phyloP scores from a whole-genome alignment of 495 filamentous ascomycete species.

The Neurospora sp. region DNA sequence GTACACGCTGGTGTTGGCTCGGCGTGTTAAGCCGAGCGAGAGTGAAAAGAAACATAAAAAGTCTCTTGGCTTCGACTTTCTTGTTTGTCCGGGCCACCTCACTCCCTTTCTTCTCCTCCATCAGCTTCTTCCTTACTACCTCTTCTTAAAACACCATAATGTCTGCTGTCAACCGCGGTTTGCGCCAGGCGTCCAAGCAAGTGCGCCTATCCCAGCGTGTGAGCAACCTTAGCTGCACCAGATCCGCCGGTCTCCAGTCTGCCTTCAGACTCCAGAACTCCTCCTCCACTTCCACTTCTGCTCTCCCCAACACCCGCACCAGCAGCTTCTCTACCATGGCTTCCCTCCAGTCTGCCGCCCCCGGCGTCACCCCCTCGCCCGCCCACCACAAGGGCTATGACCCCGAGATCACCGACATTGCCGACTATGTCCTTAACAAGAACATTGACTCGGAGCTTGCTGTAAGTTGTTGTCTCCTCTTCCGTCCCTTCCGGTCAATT shows the following conservation, averaged over 20 bases:
- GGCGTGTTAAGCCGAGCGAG: background rate
- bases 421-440: conserved; percentile 85
- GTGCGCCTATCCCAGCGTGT: conserved; percentile 12
- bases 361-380: conserved; percentile 33
- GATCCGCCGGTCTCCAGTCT: background rate
- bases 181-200: conserved; percentile 21
- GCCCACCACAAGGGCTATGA: conserved; percentile 56
- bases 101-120: background rate
- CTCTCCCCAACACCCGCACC: conserved; percentile 13
- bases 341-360: conserved; percentile 38
- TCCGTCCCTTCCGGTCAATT: background rate
- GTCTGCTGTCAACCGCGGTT: conserved; percentile 22
- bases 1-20: background rate
- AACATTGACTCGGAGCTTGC: conserved; percentile 84
- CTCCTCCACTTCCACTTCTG: conserved; percentile 12
- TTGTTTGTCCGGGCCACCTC: background rate
- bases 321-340: conserved; percentile 48
- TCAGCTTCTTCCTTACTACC: background rate
- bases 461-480: conserved; percentile 45
- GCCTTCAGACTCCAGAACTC: conserved; percentile 7
- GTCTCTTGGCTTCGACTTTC: background rate
- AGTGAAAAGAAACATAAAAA: background rate
- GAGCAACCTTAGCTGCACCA: background rate
- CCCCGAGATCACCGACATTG: conserved; percentile 88
- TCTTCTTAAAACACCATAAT: conserved; percentile 7